Evolutionary conservation across 306 rosid genomes (phyloP).

Genomic region (Calophaca sinica): DNA sequence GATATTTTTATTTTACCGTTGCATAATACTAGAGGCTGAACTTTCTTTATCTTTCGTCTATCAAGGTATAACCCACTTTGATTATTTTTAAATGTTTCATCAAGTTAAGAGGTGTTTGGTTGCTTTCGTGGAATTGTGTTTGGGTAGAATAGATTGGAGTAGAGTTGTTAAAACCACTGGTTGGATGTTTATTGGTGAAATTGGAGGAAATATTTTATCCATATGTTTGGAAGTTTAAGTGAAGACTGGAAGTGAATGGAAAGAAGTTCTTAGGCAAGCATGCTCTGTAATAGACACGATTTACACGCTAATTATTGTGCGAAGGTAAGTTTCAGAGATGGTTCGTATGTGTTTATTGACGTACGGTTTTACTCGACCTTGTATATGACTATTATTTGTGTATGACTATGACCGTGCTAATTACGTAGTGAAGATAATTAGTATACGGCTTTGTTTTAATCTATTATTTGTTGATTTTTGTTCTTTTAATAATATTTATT

Average conservation of each 20-base stretch:
- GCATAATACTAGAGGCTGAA: background rate
- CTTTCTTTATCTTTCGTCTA: background rate
- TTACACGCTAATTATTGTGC: background rate
- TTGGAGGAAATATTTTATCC: background rate
- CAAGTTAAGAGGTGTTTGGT: background rate
- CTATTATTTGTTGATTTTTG: no score
- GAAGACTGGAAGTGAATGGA: background rate
- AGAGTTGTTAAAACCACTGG: background rate
- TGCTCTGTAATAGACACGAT: background rate
- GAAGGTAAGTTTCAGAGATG: no score
- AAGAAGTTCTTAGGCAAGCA: background rate
- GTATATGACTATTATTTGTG: no score
- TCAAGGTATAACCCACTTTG: background rate
- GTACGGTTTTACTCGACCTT: no score
- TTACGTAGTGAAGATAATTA: no score
- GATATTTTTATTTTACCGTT: background rate
- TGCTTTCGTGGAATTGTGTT: background rate
- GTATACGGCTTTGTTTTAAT: no score
- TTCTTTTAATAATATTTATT: no score
- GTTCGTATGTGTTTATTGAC: no score
- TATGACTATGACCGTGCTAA: no score
- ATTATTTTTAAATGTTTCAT: background rate
- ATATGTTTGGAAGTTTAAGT: background rate
- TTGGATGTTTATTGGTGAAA: background rate
- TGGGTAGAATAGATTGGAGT: background rate